Percentiles rank a stretch among this genome's conserved stretches.
These are phyloP conservation scores for Epichloe bromicola DNA, from an alignment of 2,329 filamentous ascomycete species.

Conservation along the genomic window DNA sequence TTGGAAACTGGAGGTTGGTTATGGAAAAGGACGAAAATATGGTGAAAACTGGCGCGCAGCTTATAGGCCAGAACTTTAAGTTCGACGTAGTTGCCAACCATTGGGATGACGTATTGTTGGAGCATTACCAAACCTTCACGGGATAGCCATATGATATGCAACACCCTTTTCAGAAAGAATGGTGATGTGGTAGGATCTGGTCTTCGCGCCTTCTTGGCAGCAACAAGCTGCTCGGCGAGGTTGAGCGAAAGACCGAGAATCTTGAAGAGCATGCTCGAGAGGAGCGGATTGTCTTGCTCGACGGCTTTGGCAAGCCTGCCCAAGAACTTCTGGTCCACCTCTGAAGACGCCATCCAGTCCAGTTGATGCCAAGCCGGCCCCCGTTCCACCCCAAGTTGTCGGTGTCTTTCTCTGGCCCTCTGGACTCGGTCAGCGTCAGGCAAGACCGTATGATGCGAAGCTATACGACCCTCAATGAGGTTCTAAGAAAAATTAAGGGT, in stretches of 20 bases:
- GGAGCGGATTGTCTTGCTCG: constrained; percentile 61
- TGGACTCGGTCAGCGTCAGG: not conserved
- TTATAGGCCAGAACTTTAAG: constrained; percentile 86
- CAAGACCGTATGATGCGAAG: not conserved
- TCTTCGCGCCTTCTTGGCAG: constrained; percentile 69
- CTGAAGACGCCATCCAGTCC: constrained; percentile 74
- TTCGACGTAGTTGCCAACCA: constrained; percentile 65
- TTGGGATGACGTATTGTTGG: constrained; percentile 77
- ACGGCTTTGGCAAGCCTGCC: constrained; percentile 76
- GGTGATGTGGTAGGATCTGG: constrained; percentile 69
- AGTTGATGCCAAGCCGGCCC: not conserved
- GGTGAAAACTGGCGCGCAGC: constrained; percentile 84
- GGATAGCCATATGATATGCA: constrained; percentile 89
- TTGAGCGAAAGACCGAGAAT: constrained; percentile 83
- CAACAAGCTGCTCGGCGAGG: constrained; percentile 70
- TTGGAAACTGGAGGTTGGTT: constrained; percentile 69
- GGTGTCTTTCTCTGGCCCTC: not conserved
- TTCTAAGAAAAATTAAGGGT: not conserved
- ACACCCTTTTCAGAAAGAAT: constrained; percentile 67
- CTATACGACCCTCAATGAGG: not conserved
- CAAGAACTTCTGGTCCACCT: constrained; percentile 95
- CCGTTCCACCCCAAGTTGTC: not conserved
- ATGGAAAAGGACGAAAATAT: constrained; percentile 93
- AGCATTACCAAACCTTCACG: constrained; percentile 81
- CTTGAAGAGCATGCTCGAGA: constrained; percentile 77